These are phyloP conservation scores for Harringtonia lauricola DNA, from an alignment of 2,329 filamentous ascomycete genomes.

Conservation along the genomic window DNA sequence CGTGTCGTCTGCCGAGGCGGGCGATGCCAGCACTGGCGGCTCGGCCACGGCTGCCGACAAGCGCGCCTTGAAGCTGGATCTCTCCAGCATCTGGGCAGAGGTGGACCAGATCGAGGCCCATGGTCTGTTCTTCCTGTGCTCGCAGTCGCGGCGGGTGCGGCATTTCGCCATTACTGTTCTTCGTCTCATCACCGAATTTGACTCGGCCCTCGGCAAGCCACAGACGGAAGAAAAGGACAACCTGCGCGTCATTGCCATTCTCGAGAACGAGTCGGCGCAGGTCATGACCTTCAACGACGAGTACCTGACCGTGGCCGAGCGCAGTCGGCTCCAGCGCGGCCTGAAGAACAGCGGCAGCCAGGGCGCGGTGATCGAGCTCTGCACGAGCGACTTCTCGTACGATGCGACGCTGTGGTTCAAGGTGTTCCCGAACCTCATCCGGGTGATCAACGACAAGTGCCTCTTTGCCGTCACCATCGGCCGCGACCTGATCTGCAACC, in stretches of 20 bases:
- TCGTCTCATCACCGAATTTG: constrained; percentile 86
- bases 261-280: constrained; percentile 78
- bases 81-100: constrained; percentile 81
- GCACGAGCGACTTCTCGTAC: constrained; percentile 89
- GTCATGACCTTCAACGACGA: constrained; percentile 92
- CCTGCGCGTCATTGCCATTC: constrained; percentile 72
- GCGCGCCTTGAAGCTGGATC: constrained; percentile 66
- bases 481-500: constrained; percentile 83
- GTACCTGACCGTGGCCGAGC: constrained; percentile 79
- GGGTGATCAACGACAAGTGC: constrained; percentile 82
- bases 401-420: constrained; percentile 97
- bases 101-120: constrained; percentile 97
- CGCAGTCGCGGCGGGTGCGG: constrained; percentile 81
- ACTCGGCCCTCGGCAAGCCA: constrained; percentile 70
- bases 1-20: constrained; percentile 43
- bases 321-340: constrained; percentile 82
- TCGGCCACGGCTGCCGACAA: constrained; percentile 41
- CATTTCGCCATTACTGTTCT: constrained; percentile 87
- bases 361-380: constrained; percentile 83
- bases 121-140: constrained; percentile 93
- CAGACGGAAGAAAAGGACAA: constrained; percentile 41
- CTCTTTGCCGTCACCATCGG: constrained; percentile 85
- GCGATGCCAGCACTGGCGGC: neutral
- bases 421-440: constrained; percentile 89
- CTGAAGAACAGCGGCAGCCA: constrained; percentile 75